phyloP scores from a whole-genome alignment of 129 eudicot genomes.

The Silybum marianum region DNA sequence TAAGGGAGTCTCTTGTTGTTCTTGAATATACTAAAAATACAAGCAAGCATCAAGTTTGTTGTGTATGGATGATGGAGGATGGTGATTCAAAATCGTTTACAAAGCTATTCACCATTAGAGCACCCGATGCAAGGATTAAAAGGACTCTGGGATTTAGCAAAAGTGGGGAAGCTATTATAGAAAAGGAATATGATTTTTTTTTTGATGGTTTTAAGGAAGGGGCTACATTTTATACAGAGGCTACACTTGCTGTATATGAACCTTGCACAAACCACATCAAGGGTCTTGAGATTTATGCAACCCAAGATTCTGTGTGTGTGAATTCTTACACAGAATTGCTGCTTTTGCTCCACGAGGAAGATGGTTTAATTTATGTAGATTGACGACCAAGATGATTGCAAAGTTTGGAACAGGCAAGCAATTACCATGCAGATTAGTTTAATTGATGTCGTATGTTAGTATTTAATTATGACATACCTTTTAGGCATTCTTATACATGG shows the following conservation, averaged over 20 bases:
- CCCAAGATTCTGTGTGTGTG: not conserved
- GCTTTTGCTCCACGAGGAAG: not conserved
- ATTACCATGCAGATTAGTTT: too few relatives aligned
- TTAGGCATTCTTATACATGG: too few relatives aligned
- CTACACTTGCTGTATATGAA: not conserved
- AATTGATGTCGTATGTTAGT: too few relatives aligned
- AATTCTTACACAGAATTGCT: not conserved
- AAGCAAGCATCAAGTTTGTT: not conserved
- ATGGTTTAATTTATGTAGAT: not conserved
- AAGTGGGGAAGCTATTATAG: not conserved
- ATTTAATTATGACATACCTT: too few relatives aligned
- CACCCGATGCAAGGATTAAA: not conserved
- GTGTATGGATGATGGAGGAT: not conserved
- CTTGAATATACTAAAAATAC: not conserved
- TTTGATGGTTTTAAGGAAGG: too few relatives aligned
- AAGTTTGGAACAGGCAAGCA: too few relatives aligned
- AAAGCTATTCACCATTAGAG: not conserved
- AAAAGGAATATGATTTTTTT: not conserved
- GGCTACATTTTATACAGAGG: not conserved
- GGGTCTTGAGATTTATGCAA: not conserved
- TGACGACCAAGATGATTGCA: not conserved
- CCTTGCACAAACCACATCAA: not conserved
- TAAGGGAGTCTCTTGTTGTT: not conserved
- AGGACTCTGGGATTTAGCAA: not conserved
- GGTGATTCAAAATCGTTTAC: not conserved